Evolutionary conservation across 345 rosid species (phyloP).

Genomic region (Populus euphratica): DNA sequence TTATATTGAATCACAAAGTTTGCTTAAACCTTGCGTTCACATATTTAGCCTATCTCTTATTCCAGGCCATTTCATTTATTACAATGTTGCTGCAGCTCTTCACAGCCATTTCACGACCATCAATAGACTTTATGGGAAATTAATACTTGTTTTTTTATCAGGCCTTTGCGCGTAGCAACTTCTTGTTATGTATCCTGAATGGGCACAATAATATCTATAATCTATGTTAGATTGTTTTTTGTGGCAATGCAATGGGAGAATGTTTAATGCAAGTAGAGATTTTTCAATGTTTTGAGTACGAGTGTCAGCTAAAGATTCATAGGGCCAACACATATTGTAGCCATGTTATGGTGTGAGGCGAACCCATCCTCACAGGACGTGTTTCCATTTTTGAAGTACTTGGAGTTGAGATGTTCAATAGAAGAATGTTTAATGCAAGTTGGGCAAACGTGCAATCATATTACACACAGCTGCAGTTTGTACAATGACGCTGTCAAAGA

Average conservation of each 20-base stretch:
- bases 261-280: background rate
- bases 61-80: no score
- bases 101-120: no score
- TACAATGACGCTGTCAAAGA: conserved; percentile 21
- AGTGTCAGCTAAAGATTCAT: background rate
- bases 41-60: no score
- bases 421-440: background rate
- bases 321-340: background rate
- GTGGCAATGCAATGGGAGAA: background rate
- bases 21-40: background rate
- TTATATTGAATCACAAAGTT: no score
- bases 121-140: no score
- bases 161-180: background rate
- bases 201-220: background rate
- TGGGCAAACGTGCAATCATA: background rate
- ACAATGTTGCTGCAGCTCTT: no score
- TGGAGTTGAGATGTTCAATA: background rate
- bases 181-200: background rate
- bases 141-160: no score
- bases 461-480: conserved; percentile 13
- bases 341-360: background rate
- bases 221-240: background rate
- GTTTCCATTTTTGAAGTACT: background rate
- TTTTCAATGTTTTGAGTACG: background rate
- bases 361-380: background rate